Evolutionary conservation across 2,329 filamentous ascomycete genomes (phyloP).

Genomic region (Ophiostoma populinum): DNA sequence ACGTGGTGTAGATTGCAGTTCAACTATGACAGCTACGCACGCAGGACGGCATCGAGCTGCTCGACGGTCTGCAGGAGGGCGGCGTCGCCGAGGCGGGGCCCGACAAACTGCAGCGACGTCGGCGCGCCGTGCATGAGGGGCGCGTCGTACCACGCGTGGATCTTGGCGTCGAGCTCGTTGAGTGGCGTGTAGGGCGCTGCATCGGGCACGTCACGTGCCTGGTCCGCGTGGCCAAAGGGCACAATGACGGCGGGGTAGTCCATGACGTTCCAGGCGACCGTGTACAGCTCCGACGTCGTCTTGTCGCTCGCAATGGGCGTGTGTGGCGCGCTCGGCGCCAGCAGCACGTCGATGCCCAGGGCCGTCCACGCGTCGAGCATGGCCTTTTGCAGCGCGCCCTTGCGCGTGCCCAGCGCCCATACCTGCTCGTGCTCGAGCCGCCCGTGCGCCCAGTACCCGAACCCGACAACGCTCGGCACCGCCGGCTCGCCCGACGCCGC

Average conservation of each 20-base stretch:
- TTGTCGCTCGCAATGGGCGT: conserved; percentile 2
- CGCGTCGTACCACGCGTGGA: conserved; percentile 6
- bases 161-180: conserved; percentile 8
- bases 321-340: conserved; percentile 9
- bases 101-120: conserved; percentile 5
- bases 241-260: conserved; percentile 11
- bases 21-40: not conserved
- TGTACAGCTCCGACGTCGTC: conserved; percentile 10
- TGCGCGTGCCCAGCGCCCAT: conserved; percentile 9
- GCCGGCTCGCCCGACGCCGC: conserved; percentile 8
- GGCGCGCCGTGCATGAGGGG: conserved; percentile 6
- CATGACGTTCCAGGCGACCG: conserved; percentile 10
- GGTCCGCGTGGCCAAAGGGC: conserved; percentile 8
- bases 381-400: conserved; percentile 9
- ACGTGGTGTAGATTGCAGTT: too few relatives aligned
- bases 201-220: conserved; percentile 3
- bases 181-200: conserved; percentile 1
- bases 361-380: conserved; percentile 11
- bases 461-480: conserved; percentile 8
- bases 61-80: conserved; percentile 4
- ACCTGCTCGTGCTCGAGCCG: conserved; percentile 9
- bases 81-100: conserved; percentile 3
- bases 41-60: conserved; percentile 5
- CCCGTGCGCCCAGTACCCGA: conserved; percentile 10
- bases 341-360: conserved; percentile 9